Evolutionary conservation across 208 protist genomes (phyloP).

Genomic region (Vickermania ingenoplastis): DNA sequence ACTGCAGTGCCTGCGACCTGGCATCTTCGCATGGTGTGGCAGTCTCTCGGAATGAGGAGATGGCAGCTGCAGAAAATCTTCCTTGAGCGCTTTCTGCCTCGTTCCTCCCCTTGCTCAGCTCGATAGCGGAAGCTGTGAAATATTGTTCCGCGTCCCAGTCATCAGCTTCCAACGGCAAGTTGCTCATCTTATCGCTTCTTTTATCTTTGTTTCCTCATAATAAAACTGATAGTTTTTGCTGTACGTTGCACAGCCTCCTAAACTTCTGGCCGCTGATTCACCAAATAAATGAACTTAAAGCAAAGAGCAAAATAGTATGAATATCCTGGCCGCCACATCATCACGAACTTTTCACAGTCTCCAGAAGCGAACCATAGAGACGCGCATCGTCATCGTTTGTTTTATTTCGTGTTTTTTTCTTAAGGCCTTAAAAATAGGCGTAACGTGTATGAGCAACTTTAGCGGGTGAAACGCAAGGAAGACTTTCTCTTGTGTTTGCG

Average conservation of each 20-base stretch:
- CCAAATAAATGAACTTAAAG: too few relatives aligned
- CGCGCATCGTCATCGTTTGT: too few relatives aligned
- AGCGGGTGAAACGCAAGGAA: slow-evolving; percentile 18
- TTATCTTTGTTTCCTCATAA: neutral
- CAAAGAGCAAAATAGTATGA: too few relatives aligned
- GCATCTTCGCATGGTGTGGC: slow-evolving; percentile 59
- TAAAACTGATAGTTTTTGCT: neutral
- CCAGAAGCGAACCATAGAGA: too few relatives aligned
- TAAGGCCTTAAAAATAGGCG: too few relatives aligned
- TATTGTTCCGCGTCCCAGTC: slow-evolving; percentile 50
- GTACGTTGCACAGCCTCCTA: too few relatives aligned
- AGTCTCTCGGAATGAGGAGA: slow-evolving; percentile 65
- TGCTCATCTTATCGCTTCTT: slow-evolving; percentile 1
- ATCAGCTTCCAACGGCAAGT: slow-evolving; percentile 2
- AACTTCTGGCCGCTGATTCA: too few relatives aligned
- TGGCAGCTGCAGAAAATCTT: slow-evolving; percentile 39
- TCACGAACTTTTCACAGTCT: too few relatives aligned
- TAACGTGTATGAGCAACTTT: too few relatives aligned
- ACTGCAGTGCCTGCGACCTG: too few relatives aligned
- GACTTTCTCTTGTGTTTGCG: slow-evolving; percentile 14
- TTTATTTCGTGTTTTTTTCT: too few relatives aligned
- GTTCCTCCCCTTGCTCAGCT: slow-evolving; percentile 55
- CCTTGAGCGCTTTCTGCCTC: slow-evolving; percentile 44
- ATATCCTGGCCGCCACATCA: too few relatives aligned
- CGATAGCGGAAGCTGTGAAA: slow-evolving; percentile 42